Base-by-base conservation (phyloP, 2,329 filamentous ascomycete genomes). In the Ampelomyces quisqualis region DNA sequence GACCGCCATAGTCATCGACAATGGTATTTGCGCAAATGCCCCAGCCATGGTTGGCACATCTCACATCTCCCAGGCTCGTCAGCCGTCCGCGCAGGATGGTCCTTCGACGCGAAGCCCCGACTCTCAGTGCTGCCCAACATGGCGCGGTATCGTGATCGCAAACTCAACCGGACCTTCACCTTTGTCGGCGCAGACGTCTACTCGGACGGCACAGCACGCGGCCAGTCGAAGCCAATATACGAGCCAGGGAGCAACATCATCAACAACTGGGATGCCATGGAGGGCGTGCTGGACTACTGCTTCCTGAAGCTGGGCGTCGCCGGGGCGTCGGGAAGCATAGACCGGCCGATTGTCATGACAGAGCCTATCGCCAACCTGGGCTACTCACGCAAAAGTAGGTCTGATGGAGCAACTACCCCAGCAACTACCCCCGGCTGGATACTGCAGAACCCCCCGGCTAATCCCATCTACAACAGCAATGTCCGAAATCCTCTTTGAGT, bases 181-280 rank as follows among this genome's bases (percentile, higher is more conserved):
- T 96, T 97, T 64, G 85, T 94, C 30, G 93, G 93, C 40, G 82
- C 84, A 56, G 93, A 98, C 72, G 89, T 94, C 62, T 97, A 93
- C 62, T 86, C 90, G 50, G 93, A 98, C 70, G 93, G 91, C 18
- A 95, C 90, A 1, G 90, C 93, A 15, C 81, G 88, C 41, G 88
- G 90, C 8, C 93, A 97, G 66, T 85, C 95, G 45, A 85, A 91
- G 65, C 87, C 88, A 66, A 85, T 90, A 1, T 97, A 96, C 58
- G 93, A 98, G 67, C 80, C 85, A 2, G 90, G 90, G 17, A 91
- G 85, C 30, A 91, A 90, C 51, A 85, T 98, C 33, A 82, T 97
- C 46, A 90, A 88, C 68, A 97, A 97, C 65, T 98, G 94, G 90
- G 93, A 98, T 69, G 90, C 90, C 22, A 90, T 95, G 82, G 93